Base-by-base conservation (phyloP, 805 yeast genomes). In the Metschnikowia dekortorum region DNA sequence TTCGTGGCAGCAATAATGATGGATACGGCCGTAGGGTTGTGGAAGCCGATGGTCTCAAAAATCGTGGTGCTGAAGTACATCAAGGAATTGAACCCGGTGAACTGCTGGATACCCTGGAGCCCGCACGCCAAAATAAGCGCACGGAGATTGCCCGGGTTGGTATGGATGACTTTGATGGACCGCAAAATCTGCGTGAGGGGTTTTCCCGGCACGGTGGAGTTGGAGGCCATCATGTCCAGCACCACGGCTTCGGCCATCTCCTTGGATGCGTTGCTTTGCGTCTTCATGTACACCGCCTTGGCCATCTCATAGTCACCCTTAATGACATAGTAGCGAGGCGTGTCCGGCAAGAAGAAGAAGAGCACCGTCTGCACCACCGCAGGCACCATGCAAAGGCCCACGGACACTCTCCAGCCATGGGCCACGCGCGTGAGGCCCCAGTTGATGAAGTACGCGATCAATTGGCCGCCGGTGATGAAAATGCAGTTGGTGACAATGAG, bases 41-140 rank as follows among this genome's bases (percentile, higher is more conserved):
- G 63, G 65, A 91, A 92, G 2, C 98, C 99, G 48, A 91, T 89
- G 39, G 91, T 83, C 67, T 90, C 84, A 64, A 94, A 94, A 58
- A 94, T 86, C 1, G 97, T 91, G 34, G 96, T 84, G 44, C 96
- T 86, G 69, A 91, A 92, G 73, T 94, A 92, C 96, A 92, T 88
- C 61, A 92, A 79, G 6, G 97, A 89, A 71, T 92, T 94, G 81
- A 92, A 92, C 57, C 98, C 98, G 14, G 96, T 87, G 61, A 92
- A 89, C 71, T 92, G 99, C 74, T 92, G 98, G 62, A 94, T 86
- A 51, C 96, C 97, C 71, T 94, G 98, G 57, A 92, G 72, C 33
- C 95, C 96, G 74, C 97, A 90, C 9, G 92, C 94, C 61, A 92
- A 83, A 33, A 91, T 74, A 53, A 94, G 78, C 6, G 97, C 98